Conservation (phyloP, 2,329 filamentous ascomycete genomes). For the Sclerotinia trifoliorum region DNA sequence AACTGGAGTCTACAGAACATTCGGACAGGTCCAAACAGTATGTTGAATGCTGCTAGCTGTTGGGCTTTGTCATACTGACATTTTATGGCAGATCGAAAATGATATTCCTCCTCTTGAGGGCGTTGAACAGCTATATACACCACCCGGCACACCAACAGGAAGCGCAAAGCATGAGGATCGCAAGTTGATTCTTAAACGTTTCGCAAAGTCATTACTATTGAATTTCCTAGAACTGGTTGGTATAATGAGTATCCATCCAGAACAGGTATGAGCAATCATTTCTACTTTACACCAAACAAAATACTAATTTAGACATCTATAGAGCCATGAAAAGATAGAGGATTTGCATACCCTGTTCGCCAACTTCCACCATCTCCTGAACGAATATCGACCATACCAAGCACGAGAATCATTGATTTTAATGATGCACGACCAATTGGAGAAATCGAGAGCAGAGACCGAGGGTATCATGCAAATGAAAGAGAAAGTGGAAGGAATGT, state of each 20-base stretch:
- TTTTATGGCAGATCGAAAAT: slow-evolving; percentile 51
- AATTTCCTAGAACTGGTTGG: slow-evolving; percentile 86
- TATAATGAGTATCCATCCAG: slow-evolving; percentile 64
- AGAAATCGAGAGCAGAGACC: slow-evolving; percentile 71
- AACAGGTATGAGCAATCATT: slow-evolving; percentile 44
- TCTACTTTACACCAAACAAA: not conserved
- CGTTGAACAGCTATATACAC: slow-evolving; percentile 66
- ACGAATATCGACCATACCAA: slow-evolving; percentile 92
- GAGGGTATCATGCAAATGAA: slow-evolving; percentile 64
- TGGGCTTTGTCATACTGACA: not conserved
- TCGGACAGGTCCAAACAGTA: slow-evolving; percentile 65
- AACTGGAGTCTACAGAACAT: slow-evolving; percentile 69
- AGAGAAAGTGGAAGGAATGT: slow-evolving; percentile 69
- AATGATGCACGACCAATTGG: slow-evolving; percentile 83
- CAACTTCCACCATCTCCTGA: slow-evolving; percentile 91
- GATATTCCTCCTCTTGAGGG: slow-evolving; percentile 65
- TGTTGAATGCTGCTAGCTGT: slow-evolving; percentile 26
- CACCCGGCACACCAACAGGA: slow-evolving; percentile 32
- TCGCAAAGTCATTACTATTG: slow-evolving; percentile 80
- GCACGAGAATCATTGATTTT: slow-evolving; percentile 82
- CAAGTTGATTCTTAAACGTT: slow-evolving; percentile 67
- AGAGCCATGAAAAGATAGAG: slow-evolving; percentile 68
- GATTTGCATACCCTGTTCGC: slow-evolving; percentile 81
- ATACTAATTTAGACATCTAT: slow-evolving; percentile 29
- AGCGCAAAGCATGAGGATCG: slow-evolving; percentile 59